Base-by-base conservation (phyloP, 768 basidiomycete genomes). In the Cyathus striatus region DNA sequence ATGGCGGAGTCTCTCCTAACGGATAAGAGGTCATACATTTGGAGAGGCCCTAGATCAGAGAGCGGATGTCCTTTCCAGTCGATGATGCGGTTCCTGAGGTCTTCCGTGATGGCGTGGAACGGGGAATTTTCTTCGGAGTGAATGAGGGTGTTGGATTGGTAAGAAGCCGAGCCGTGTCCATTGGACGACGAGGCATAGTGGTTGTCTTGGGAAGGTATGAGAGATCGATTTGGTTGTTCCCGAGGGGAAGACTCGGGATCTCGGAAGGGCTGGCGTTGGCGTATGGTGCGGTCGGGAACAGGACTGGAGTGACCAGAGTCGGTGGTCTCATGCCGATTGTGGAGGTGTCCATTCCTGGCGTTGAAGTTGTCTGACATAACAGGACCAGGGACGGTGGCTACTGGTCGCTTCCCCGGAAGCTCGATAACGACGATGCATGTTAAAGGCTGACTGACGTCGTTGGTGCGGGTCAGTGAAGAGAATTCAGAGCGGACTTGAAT, bases 51-150 rank as follows among this genome's bases (percentile, higher is more conserved):
- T 20, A 97, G 81, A 40, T 88, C 87, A 2, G 87, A 79, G n/a
- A 90, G 73, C 2, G 90, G 87, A 56, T 93, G 93, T 0, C 90
- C 91, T 59, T 95, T 95, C 90, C 94, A 97, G 65, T 96, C 93
- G 43, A 88, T 85, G 52, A 98, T 92, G 27, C 96, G 82, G 57
- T 80, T 82, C 50, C 85, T 76, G 27, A 99, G 76, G 60, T 98
- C 95, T 44, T 89, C 86, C 2, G 92, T 87, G 58, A 96, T 89
- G 27, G 81, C 75, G 20, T 63, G 73, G 65, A 97, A 94, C 3
- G 90, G 84, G 18, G 84, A 83, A 30, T 86, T 79, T 50, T 85
- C 81, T 32, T 81, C 80, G 10, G 71, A 66, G 33, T 67, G 66
- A 42, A 70, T 59, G 55, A 70, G 57, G 23, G 55, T 55, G 49